These are phyloP conservation scores for Trichoderma sp. DNA, from an alignment of 2,329 filamentous ascomycete genomes.

Conservation along the genomic window DNA sequence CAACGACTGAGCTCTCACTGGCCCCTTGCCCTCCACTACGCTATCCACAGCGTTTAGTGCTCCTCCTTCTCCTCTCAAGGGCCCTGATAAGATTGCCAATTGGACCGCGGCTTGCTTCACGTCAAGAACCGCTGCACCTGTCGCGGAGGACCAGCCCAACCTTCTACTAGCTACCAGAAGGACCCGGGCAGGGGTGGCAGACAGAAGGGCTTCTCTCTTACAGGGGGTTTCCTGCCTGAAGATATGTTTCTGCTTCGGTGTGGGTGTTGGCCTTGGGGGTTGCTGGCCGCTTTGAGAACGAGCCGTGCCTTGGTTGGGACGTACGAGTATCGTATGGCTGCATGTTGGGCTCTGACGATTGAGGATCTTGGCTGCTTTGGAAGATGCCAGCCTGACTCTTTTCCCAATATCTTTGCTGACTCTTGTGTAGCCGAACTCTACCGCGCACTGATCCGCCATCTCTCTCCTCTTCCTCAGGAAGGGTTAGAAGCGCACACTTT, in stretches of 20 bases:
- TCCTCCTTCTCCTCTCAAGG: not conserved
- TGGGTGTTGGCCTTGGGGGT: not conserved
- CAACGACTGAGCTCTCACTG: not conserved
- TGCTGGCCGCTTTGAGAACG: not conserved
- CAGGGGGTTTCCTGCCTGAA: not conserved
- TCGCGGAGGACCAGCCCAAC: not conserved
- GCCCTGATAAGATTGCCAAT: not conserved
- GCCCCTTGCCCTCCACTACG: not conserved
- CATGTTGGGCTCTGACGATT: not conserved
- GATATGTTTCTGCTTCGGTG: not conserved
- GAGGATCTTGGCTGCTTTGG: not conserved
- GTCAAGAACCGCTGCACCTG: not conserved
- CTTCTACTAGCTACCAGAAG: not conserved
- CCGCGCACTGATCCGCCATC: not conserved
- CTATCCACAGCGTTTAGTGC: not conserved
- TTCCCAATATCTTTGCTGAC: not conserved
- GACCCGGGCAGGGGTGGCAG: not conserved
- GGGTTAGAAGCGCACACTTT: not conserved
- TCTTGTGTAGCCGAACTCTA: not conserved
- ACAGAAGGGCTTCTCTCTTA: not conserved
- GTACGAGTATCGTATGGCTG: not conserved
- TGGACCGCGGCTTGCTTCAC: not conserved
- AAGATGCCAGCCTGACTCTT: not conserved
- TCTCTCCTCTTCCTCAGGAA: not conserved
- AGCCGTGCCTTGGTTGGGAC: not conserved